Conservation (phyloP, 768 basidiomycete genomes). For the Hebeloma cylindrosporum region DNA sequence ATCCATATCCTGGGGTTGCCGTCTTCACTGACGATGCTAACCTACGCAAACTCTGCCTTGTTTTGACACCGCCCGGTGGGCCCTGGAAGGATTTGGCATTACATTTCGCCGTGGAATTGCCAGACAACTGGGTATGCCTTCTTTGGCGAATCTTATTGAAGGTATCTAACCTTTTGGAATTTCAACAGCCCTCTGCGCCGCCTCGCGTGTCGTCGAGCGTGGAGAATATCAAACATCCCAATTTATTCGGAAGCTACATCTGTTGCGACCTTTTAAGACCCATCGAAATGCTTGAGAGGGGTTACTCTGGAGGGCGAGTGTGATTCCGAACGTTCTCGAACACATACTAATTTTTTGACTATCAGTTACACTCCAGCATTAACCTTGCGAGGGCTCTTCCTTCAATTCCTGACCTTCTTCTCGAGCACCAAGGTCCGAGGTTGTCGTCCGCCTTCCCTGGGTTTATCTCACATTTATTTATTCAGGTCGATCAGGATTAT, state of each 20-base stretch:
- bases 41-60: constrained; percentile 41
- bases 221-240: constrained; percentile 40
- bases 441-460: background rate
- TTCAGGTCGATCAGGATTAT: constrained; percentile 37
- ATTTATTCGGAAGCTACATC: constrained; percentile 37
- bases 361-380: constrained; percentile 43
- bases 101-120: constrained; percentile 42
- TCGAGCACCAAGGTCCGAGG: constrained; percentile 33
- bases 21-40: constrained; percentile 43
- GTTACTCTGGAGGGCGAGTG: constrained; percentile 39
- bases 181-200: constrained; percentile 36
- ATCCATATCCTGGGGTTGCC: constrained; percentile 44
- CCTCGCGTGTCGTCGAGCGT: constrained; percentile 36
- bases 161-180: constrained; percentile 2
- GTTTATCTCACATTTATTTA: background rate
- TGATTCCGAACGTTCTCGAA: background rate
- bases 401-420: constrained; percentile 46
- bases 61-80: constrained; percentile 44
- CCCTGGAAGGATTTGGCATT: constrained; percentile 44
- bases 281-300: constrained; percentile 17
- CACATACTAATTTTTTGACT: background rate
- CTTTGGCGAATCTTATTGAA: background rate
- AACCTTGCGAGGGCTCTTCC: constrained; percentile 45
- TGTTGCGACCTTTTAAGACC: constrained; percentile 45
- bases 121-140: constrained; percentile 37